phyloP scores from a whole-genome alignment of 108 stramenopile species.

The Stephanodiscus triporus region DNA sequence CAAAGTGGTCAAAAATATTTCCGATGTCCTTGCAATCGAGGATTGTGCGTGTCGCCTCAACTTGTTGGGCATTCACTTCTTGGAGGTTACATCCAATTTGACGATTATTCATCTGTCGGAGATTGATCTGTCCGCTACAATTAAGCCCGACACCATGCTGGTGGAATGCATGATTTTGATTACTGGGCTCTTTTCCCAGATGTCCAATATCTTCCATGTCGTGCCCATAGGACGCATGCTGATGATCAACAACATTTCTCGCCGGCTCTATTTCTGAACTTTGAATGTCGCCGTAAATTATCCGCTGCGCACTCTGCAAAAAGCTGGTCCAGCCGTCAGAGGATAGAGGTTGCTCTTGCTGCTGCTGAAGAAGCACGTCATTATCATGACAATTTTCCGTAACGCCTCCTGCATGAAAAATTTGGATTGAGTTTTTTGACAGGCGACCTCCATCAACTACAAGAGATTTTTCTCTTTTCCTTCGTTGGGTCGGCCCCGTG shows the following conservation, averaged over 20 bases:
- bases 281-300: not conserved
- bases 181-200: not conserved
- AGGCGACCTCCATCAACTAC: not conserved
- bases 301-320: not conserved
- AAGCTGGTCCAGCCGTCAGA: not conserved
- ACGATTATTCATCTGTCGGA: not conserved
- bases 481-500: not conserved
- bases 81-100: not conserved
- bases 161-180: not conserved
- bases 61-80: not conserved
- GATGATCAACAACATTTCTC: not conserved
- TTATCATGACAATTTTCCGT: not conserved
- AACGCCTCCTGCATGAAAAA: not conserved
- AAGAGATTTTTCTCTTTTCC: not conserved
- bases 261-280: not conserved
- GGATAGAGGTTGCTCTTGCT: not conserved
- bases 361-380: not conserved
- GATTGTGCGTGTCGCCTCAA: not conserved
- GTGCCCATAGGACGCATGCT: too few relatives aligned
- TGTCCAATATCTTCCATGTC: too few relatives aligned
- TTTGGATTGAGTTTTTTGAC: not conserved
- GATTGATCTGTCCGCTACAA: not conserved
- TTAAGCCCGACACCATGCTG: not conserved
- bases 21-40: too few relatives aligned
- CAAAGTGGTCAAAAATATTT: not conserved